Evolutionary conservation across 805 yeast species (phyloP).

Genomic region (Nakazawaea laoshanensis): DNA sequence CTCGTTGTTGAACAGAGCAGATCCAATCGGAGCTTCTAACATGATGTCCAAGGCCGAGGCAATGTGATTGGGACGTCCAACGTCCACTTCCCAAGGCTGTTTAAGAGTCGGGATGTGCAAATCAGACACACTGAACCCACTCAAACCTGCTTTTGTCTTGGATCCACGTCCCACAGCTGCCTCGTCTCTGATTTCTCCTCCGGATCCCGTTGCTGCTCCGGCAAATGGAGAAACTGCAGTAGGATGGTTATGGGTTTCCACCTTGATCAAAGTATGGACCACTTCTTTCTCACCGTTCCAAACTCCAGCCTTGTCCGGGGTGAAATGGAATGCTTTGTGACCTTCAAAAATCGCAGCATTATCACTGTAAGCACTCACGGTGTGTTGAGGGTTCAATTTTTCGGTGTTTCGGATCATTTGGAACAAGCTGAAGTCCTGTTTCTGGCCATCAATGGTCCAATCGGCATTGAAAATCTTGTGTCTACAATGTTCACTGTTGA

Average conservation of each 20-base stretch:
- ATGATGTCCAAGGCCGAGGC: conserved; percentile 90
- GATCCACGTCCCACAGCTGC: conserved; percentile 99
- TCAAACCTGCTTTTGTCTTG: conserved; percentile 89
- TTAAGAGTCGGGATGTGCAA: conserved; percentile 72
- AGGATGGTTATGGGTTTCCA: conserved; percentile 98
- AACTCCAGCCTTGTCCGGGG: conserved; percentile 68
- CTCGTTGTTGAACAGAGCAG: conserved; percentile 97
- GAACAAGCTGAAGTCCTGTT: conserved; percentile 70
- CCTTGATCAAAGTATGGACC: conserved; percentile 87
- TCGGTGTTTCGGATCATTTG: conserved; percentile 96
- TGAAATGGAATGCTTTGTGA: conserved; percentile 62
- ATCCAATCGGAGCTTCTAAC: conserved; percentile 96
- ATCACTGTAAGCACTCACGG: conserved; percentile 92
- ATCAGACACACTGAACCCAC: conserved; percentile 91
- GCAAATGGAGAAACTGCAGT: conserved; percentile 99
- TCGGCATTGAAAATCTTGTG: conserved; percentile 98
- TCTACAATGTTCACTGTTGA: conserved; percentile 98
- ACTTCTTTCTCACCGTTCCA: conserved; percentile 73
- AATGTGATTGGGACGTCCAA: conserved; percentile 90
- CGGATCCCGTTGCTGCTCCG: conserved; percentile 99
- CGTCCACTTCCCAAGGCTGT: conserved; percentile 92
- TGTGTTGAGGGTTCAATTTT: conserved; percentile 65
- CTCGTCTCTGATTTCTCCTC: conserved; percentile 99
- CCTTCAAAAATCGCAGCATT: conserved; percentile 96
- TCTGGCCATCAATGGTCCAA: conserved; percentile 87